Evolutionary conservation across 805 yeast species (phyloP), one percentile per base, ranked within the genome.

Genomic region (Sugiyamaella mastotermitis): DNA sequence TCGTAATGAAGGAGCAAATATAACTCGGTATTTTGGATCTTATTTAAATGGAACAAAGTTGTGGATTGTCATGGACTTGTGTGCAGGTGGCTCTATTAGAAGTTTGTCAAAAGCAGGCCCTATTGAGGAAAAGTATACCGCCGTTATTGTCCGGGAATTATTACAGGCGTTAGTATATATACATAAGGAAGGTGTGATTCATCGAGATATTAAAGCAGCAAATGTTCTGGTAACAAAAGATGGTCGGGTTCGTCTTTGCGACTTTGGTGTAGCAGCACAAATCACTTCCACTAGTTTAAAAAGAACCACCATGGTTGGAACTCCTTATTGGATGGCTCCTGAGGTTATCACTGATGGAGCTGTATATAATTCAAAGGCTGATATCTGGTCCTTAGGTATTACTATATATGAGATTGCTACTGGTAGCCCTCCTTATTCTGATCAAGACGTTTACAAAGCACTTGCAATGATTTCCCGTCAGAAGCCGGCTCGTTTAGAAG

Each of bases 261-360:
- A 92, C 60, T 92, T 92, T 62, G 99, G 99, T 22, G 98, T 94
- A 16, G 98, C 99, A 1, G 97, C 97, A 1, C 90, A 86, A 56
- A 66, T 88, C 31, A 76, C 94, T 2, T 71, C 88, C 25, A 72
- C 80, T 26, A 76, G 78, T 14, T 58, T 80, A 32, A 85, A 87
- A 56, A 70, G 98, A 51, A 83, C 90, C 24, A 92, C 98, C 0
- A 87, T 94, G 76, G 97, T 95, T 3, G 71, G 71, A 14, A 66
- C 71, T 5, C 72, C 71, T 5, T 66, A 66, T 50, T 66, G 71
- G 71, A 92, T 66, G 95, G 71, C 71, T 1, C 71, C 71, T 5
- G 71, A 66, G 45, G 71, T 66, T 19, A 66, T 67, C 32, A 56
- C 58, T 8, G 71, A 66, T 47, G 71, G 72, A 11, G 58, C 60